phyloP scores from a whole-genome alignment of 352 stramenopile genomes.

The Globisporangium sylvaticum region DNA sequence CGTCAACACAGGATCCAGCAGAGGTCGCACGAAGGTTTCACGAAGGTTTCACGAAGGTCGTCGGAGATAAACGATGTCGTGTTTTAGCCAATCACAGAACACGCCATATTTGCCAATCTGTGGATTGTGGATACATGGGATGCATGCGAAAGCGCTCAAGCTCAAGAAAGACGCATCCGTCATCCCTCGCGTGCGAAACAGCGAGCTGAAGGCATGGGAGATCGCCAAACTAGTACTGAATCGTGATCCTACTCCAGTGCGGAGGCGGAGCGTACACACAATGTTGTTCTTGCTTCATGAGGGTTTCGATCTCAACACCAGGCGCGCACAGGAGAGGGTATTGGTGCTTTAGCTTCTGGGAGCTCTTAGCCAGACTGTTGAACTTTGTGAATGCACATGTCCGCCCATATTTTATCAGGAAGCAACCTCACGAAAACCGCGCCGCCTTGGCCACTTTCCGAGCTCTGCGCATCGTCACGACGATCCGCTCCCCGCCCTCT shows the following conservation, averaged over 20 bases:
- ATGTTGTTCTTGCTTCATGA: too few species aligned
- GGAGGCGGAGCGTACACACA: neutral
- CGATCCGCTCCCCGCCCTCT: neutral
- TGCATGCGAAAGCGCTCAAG: neutral
- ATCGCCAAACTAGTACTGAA: neutral
- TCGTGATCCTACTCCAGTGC: neutral
- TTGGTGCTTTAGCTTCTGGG: too few species aligned
- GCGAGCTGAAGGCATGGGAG: neutral
- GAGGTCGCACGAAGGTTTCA: too few species aligned
- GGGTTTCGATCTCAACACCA: too few species aligned
- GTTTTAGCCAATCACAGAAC: neutral
- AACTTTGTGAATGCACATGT: too few species aligned
- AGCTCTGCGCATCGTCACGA: neutral
- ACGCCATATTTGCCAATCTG: neutral
- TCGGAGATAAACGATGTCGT: neutral
- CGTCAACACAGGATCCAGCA: neutral
- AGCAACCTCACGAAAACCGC: too few species aligned
- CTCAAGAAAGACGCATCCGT: neutral
- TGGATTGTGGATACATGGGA: neutral
- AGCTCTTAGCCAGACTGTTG: too few species aligned
- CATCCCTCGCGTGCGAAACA: neutral
- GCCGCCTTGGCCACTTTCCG: neutral
- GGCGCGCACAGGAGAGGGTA: too few species aligned
- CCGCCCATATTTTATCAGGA: too few species aligned
- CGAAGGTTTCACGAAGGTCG: neutral